phyloP scores from a whole-genome alignment of 768 basidiomycete species.

The Phlebiopsis gigantea region DNA sequence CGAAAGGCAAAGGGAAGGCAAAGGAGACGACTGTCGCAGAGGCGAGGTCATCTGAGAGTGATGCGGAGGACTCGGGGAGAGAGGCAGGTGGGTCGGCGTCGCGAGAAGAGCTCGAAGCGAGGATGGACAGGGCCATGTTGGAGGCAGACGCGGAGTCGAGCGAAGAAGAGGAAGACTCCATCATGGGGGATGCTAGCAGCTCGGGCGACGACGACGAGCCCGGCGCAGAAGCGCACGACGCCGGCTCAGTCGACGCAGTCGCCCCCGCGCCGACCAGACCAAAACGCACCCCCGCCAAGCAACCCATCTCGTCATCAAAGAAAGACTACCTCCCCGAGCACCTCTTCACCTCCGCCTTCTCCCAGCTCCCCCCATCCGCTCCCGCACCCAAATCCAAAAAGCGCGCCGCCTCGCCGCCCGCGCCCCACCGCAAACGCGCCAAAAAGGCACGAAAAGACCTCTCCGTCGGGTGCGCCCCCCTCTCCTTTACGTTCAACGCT shows the following conservation, averaged over 20 bases:
- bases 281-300: constrained; percentile 5
- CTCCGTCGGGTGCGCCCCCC: constrained; percentile 44
- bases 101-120: constrained; percentile 22
- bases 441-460: constrained; percentile 41
- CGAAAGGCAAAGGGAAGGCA: constrained; percentile 15
- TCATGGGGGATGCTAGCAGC: constrained; percentile 21
- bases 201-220: constrained; percentile 20
- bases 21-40: constrained; percentile 6
- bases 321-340: constrained; percentile 60
- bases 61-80: neutral
- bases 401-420: constrained; percentile 17
- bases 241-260: neutral
- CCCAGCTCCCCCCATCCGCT: constrained; percentile 22
- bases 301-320: constrained; percentile 10
- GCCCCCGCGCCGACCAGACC: neutral
- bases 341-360: constrained; percentile 55
- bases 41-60: constrained; percentile 19
- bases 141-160: constrained; percentile 30
- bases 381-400: constrained; percentile 10
- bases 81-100: neutral
- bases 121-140: constrained; percentile 39
- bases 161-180: constrained; percentile 23
- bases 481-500: neutral
- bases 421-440: constrained; percentile 19
- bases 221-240: constrained; percentile 12